Evolutionary conservation across 2,329 filamentous ascomycete genomes (phyloP).

Genomic region (Sporothrix brasiliensis): DNA sequence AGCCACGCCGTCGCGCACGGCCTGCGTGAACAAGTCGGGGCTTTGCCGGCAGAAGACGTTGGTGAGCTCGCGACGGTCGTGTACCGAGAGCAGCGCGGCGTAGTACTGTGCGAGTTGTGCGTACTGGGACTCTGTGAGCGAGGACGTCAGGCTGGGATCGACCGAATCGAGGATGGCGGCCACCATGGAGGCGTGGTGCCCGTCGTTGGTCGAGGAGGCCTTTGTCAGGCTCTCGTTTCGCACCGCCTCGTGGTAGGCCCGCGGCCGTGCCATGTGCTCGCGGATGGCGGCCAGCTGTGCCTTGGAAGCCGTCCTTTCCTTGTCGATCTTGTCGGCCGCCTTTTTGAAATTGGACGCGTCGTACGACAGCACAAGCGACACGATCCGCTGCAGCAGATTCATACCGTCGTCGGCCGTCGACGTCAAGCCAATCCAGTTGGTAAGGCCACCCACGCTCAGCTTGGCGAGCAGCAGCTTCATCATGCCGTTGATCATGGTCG

Average conservation of each 20-base stretch:
- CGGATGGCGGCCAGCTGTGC: conserved; percentile 64
- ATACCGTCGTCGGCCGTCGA: conserved; percentile 73
- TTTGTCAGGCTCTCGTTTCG: conserved; percentile 57
- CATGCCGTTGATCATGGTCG: conserved; percentile 79
- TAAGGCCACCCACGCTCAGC: conserved; percentile 70
- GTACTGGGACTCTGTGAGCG: conserved; percentile 64
- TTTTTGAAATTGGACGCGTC: conserved; percentile 72
- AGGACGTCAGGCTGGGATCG: conserved; percentile 50
- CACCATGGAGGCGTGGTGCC: conserved; percentile 58
- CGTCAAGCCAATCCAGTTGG: conserved; percentile 78
- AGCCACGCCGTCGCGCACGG: conserved; percentile 64
- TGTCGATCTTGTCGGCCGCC: conserved; percentile 65
- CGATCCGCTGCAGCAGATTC: conserved; percentile 77
- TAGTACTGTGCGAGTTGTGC: conserved; percentile 69
- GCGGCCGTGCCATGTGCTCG: conserved; percentile 56
- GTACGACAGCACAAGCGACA: conserved; percentile 72
- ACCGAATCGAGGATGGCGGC: conserved; percentile 63
- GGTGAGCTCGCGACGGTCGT: conserved; percentile 72
- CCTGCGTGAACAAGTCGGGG: conserved; percentile 73
- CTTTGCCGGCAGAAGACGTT: conserved; percentile 66
- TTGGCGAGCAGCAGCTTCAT: conserved; percentile 75
- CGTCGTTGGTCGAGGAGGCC: conserved; percentile 40
- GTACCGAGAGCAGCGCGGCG: conserved; percentile 68
- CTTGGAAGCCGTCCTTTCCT: conserved; percentile 57
- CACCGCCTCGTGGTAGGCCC: conserved; percentile 60